Conservation (phyloP, 164 flowering plant species). For the Liriodendron chinense region DNA sequence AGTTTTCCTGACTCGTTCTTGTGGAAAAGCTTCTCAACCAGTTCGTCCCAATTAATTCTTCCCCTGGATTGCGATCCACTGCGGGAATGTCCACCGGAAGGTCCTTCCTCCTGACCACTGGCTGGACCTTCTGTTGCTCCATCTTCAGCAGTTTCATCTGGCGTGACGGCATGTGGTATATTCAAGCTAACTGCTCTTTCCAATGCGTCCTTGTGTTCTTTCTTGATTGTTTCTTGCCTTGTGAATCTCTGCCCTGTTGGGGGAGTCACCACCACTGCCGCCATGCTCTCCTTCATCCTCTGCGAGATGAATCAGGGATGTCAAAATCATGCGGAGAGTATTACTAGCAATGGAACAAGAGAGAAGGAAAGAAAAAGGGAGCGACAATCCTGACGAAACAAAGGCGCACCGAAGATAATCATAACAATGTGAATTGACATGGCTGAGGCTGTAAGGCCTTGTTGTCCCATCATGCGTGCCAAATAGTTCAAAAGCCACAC, state of each 20-base stretch:
- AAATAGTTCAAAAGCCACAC: no score
- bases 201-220: conserved; percentile 87
- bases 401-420: not conserved
- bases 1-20: conserved; percentile 45
- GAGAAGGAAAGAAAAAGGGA: not conserved
- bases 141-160: conserved; percentile 23
- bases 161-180: conserved; percentile 64
- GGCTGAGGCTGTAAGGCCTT: no score
- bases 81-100: conserved; percentile 16
- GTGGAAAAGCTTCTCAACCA: conserved; percentile 58
- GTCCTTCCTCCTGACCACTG: conserved; percentile 12
- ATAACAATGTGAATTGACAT: no score
- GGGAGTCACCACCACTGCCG: conserved; percentile 35
- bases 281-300: conserved; percentile 47
- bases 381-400: not conserved
- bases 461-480: no score
- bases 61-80: conserved; percentile 17
- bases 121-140: conserved; percentile 8
- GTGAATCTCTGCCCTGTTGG: conserved; percentile 58
- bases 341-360: not conserved
- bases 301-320: conserved; percentile 19
- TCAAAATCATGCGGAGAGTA: not conserved
- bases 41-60: conserved; percentile 59
- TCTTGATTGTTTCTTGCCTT: conserved; percentile 60
- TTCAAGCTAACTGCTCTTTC: conserved; percentile 85